A percentile compares a stretch with the other conserved stretches of the same genome.
Evolutionary conservation across 2,329 filamentous ascomycete species (phyloP).

Genomic region (Tolypocladium tundrense): DNA sequence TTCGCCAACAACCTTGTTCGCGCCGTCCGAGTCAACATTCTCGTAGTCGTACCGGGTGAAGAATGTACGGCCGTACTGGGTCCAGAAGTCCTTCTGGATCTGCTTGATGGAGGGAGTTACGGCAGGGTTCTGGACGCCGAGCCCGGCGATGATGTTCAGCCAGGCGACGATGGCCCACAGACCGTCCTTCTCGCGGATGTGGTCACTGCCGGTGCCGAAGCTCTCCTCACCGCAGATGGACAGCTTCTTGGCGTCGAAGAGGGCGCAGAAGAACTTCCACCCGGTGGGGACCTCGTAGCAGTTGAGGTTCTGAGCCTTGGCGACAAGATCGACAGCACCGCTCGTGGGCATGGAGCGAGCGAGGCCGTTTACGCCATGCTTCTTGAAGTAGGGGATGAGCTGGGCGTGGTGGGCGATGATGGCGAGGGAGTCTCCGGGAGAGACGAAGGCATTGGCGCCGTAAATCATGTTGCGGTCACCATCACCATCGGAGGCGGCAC

Average conservation of each 20-base stretch:
- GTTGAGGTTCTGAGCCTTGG: conserved; percentile 83
- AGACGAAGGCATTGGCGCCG: conserved; percentile 91
- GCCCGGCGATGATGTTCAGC: conserved; percentile 96
- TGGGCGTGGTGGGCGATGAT: conserved; percentile 97
- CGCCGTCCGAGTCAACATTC: conserved; percentile 81
- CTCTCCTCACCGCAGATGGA: conserved; percentile 98
- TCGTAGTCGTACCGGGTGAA: conserved; percentile 99
- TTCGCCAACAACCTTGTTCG: conserved; percentile 78
- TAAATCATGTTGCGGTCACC: conserved; percentile 99
- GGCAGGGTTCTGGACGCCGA: conserved; percentile 70
- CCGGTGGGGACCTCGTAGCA: conserved; percentile 96
- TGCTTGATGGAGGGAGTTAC: conserved; percentile 86
- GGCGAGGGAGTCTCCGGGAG: conserved; percentile 90
- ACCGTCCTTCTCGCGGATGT: conserved; percentile 98
- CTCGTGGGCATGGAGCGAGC: conserved; percentile 97
- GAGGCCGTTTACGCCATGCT: conserved; percentile 89
- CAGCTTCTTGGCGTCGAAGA: conserved; percentile 90
- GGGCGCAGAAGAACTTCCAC: conserved; percentile 98
- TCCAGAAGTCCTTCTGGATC: conserved; percentile 97
- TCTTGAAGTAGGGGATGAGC: conserved; percentile 96
- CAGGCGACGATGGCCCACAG: conserved; percentile 96
- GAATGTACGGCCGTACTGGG: conserved; percentile 90
- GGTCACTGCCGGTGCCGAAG: conserved; percentile 96
- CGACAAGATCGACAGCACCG: conserved; percentile 88
- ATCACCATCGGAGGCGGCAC: conserved; percentile 91